phyloP scores from a whole-genome alignment of 1,284 basidiomycete genomes.

The Ustilago curta region DNA sequence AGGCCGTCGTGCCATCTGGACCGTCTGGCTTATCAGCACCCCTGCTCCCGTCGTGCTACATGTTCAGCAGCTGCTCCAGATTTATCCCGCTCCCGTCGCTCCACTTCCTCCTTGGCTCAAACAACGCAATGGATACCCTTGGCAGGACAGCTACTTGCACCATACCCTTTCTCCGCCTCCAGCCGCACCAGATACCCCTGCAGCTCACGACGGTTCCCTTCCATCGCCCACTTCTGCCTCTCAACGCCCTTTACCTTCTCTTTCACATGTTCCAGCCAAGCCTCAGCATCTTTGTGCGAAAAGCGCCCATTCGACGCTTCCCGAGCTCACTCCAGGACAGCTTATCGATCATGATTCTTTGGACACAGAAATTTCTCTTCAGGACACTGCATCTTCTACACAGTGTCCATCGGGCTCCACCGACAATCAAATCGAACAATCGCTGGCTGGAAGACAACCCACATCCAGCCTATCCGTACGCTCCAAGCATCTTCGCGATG shows the following conservation, averaged over 20 bases:
- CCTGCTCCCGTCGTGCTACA: constrained; percentile 40
- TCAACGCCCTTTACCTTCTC: constrained; percentile 10
- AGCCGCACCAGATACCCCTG: background rate
- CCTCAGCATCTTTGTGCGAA: background rate
- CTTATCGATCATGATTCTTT: background rate
- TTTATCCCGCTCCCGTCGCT: constrained; percentile 25
- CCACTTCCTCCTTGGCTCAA: constrained; percentile 35
- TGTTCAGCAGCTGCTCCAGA: constrained; percentile 34
- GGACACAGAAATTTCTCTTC: background rate
- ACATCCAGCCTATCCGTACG: constrained; percentile 6
- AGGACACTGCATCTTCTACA: background rate
- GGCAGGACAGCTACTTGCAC: constrained; percentile 36
- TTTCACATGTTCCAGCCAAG: background rate
- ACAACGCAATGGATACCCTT: constrained; percentile 35
- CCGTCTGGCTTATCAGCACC: constrained; percentile 52
- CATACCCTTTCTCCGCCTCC: background rate
- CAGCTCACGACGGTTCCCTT: background rate
- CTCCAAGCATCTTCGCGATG: constrained; percentile 23
- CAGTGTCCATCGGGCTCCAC: background rate
- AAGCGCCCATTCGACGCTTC: background rate
- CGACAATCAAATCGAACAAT: background rate
- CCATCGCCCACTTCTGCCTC: background rate
- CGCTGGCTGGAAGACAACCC: background rate
- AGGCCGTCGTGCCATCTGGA: constrained; percentile 52
- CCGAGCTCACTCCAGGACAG: no score